Evolutionary conservation across 306 rosid species (phyloP).

Genomic region (Castanea crenata): DNA sequence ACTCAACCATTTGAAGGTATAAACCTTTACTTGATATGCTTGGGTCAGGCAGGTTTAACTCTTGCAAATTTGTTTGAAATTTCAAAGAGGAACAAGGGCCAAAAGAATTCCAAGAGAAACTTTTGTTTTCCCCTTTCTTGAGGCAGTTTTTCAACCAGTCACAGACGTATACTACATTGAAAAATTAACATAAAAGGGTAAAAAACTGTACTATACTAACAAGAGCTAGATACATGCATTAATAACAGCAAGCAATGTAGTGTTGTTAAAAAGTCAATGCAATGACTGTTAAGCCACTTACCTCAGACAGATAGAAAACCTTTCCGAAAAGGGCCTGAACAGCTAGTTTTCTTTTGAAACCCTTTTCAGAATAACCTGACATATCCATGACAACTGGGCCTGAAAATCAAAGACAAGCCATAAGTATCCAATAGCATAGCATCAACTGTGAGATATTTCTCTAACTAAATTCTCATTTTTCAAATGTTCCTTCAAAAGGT

Average conservation of each 20-base stretch:
- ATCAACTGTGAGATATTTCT: not conserved
- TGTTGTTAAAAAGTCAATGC: not conserved
- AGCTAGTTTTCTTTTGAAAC: conserved; percentile 95
- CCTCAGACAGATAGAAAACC: conserved; percentile 92
- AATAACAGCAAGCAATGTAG: not conserved
- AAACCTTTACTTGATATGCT: not conserved
- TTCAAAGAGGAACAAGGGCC: not conserved
- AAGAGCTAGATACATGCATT: not conserved
- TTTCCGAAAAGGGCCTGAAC: conserved; percentile 90
- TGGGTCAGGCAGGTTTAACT: not conserved
- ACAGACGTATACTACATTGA: not conserved
- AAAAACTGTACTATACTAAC: not conserved
- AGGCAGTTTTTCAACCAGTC: not conserved
- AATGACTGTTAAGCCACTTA: conserved; percentile 32
- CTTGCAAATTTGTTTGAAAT: not conserved
- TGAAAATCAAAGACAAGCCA: conserved; percentile 38
- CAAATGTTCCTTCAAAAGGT: not conserved
- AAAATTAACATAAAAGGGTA: not conserved
- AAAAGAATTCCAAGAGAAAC: not conserved
- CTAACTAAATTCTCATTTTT: not conserved
- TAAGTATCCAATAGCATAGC: conserved; percentile 17
- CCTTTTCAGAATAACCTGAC: conserved; percentile 89
- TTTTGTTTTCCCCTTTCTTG: too few species aligned
- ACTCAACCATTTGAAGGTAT: not conserved
- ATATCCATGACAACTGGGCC: conserved; percentile 88